Evolutionary conservation across 495 filamentous ascomycete species (phyloP).

Genomic region (Hypoxylon fuscum): DNA sequence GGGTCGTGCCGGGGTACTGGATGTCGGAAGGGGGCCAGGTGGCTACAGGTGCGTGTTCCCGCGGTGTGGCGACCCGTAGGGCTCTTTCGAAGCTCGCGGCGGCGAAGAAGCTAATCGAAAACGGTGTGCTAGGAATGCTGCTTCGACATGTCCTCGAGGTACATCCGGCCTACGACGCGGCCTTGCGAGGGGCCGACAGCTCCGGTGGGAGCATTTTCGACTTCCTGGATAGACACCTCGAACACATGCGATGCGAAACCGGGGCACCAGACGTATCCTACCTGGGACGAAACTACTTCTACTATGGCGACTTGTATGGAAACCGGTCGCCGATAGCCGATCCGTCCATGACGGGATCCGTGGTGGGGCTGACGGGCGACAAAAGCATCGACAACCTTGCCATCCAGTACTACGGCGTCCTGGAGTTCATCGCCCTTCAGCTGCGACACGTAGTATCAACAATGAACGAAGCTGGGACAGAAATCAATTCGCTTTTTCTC

Average conservation of each 20-base stretch:
- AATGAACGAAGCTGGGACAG: conserved; percentile 77
- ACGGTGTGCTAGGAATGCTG: conserved; percentile 44
- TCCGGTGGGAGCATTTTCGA: conserved; percentile 79
- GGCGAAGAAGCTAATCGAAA: not conserved
- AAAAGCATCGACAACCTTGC: conserved; percentile 76
- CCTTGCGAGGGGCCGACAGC: conserved; percentile 69
- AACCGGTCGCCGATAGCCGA: conserved; percentile 84
- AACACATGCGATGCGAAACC: conserved; percentile 67
- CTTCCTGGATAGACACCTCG: conserved; percentile 80
- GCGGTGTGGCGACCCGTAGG: not conserved
- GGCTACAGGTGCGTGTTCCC: conserved; percentile 70
- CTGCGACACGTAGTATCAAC: conserved; percentile 81
- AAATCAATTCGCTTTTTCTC: conserved; percentile 83
- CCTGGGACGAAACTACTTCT: conserved; percentile 81
- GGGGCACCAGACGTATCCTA: conserved; percentile 72
- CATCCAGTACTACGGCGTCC: conserved; percentile 78
- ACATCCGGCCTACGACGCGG: conserved; percentile 77
- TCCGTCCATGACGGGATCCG: conserved; percentile 75
- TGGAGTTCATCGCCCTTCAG: conserved; percentile 86
- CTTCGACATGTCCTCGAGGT: conserved; percentile 83
- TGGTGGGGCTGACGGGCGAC: conserved; percentile 76
- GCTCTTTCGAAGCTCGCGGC: not conserved
- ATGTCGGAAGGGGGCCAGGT: conserved; percentile 85
- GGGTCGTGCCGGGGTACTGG: conserved; percentile 79
- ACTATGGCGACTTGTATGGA: conserved; percentile 85